Evolutionary conservation across 768 basidiomycete species (phyloP), one percentile per base, ranked within the genome.

Genomic region (Pilatotrama ljubarskyi): DNA sequence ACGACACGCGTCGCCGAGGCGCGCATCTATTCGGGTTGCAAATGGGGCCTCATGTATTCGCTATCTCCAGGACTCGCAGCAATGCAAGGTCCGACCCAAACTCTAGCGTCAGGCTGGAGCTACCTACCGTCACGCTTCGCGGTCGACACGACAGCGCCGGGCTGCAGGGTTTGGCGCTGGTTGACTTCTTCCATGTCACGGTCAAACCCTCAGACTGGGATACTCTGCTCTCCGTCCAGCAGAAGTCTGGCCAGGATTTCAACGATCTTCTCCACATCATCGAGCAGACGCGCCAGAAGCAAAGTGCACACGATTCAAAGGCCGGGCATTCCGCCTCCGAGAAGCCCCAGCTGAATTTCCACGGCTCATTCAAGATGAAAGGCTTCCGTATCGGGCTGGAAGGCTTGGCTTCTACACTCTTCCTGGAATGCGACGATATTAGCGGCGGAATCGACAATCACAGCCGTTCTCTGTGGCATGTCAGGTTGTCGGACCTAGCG

Each of bases 161-260:
- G 2, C 69, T 93, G 18, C 77, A 85, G 41, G 74, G 84, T 6
- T 70, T 88, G 22, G 81, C 82, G 3, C 74, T 87, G 26, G 73
- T 95, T 41, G 90, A 91, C 10, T 83, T 84, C 55, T 81, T 93
- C 63, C 80, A 86, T 37, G 74, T 91, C 58, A 87, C 82, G 68
- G 80, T 95, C 58, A 93, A 90, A 67, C 90, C 91, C 5, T 83
- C 84, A 0, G 86, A 93, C 66, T 87, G 91, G 84, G 93, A 95
- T 68, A 90, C 88, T 5, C 72, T 94, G 3, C 79, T 95, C 2
- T 83, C 82, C 5, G 88, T 95, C 9, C 93, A 93, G 68, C 90
- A 91, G 63, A 93, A 93, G 68, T 94, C 94, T 58, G 93, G 91
- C 6, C 87, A 89, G 66, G 93, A 95, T 73, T 90, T 94, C 72